Evolutionary conservation across 2,329 filamentous ascomycete species (phyloP).

Genomic region (Exserohilum turcica): DNA sequence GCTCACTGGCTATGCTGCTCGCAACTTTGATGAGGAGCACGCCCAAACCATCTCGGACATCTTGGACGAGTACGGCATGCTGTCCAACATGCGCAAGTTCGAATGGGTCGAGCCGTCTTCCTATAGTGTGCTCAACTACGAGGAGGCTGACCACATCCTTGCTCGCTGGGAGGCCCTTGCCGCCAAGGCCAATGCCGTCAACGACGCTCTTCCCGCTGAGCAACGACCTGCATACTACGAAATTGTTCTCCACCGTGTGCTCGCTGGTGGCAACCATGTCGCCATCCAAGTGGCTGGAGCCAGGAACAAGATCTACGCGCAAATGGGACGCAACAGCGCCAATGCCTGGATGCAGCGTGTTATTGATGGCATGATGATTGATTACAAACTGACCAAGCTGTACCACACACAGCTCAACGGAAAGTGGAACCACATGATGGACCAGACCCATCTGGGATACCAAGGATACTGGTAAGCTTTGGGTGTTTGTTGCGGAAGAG

Average conservation of each 20-base stretch:
- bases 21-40: conserved; percentile 61
- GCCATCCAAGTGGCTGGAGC: conserved; percentile 52
- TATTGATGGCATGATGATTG: conserved; percentile 45
- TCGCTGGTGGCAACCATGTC: conserved; percentile 62
- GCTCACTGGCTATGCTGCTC: conserved; percentile 61
- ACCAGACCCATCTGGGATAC: conserved; percentile 50
- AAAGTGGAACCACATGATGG: conserved; percentile 50
- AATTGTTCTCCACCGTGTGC: conserved; percentile 64
- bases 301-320: conserved; percentile 43
- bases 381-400: conserved; percentile 43
- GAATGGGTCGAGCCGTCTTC: conserved; percentile 64
- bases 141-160: conserved; percentile 65
- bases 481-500: neutral
- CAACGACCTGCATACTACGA: conserved; percentile 66
- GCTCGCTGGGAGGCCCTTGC: conserved; percentile 61
- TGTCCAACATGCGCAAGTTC: conserved; percentile 65
- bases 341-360: conserved; percentile 46
- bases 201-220: conserved; percentile 58
- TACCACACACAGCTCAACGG: conserved; percentile 46
- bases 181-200: conserved; percentile 60
- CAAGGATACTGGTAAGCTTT: conserved; percentile 49
- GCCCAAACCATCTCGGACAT: conserved; percentile 58
- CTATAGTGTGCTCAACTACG: conserved; percentile 67
- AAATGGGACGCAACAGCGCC: conserved; percentile 48
- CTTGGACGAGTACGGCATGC: conserved; percentile 61